Evolutionary conservation across 208 protist species (phyloP).

Genomic region (Zelonia costaricensis): DNA sequence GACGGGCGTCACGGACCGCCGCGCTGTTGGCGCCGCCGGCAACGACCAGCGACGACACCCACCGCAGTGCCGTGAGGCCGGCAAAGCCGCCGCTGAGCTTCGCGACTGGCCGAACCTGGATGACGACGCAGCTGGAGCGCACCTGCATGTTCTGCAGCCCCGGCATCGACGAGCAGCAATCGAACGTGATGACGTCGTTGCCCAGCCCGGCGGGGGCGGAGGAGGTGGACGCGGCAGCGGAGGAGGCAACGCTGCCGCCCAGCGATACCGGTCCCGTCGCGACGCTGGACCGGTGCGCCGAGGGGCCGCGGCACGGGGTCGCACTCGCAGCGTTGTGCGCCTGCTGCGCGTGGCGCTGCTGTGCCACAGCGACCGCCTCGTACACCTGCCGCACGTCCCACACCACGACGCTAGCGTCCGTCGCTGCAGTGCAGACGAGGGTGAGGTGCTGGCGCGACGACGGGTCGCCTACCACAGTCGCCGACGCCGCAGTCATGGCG

Average conservation of each 20-base stretch:
- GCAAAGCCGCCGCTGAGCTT: constrained; percentile 82
- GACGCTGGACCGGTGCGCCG: too few relatives aligned
- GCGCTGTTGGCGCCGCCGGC: constrained; percentile 37
- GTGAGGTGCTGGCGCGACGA: constrained; percentile 64
- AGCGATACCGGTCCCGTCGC: too few relatives aligned
- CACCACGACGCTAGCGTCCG: constrained; percentile 81
- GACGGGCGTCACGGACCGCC: constrained; percentile 32
- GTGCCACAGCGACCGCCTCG: constrained; percentile 37
- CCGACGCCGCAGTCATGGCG: constrained; percentile 27
- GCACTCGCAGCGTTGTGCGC: too few relatives aligned
- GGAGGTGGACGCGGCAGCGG: not conserved
- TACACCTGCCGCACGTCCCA: constrained; percentile 87
- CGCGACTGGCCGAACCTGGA: constrained; percentile 81
- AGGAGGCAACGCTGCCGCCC: too few relatives aligned
- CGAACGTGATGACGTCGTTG: constrained; percentile 74
- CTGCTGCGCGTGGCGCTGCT: constrained; percentile 12
- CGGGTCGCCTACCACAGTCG: constrained; percentile 2
- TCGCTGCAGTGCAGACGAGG: constrained; percentile 81
- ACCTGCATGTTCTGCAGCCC: constrained; percentile 45
- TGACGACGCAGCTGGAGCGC: constrained; percentile 66
- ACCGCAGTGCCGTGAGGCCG: constrained; percentile 69
- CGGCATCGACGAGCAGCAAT: constrained; percentile 20
- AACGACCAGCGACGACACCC: constrained; percentile 74
- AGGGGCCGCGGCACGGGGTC: too few relatives aligned
- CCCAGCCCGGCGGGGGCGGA: constrained; percentile 5